phyloP scores from a whole-genome alignment of 768 basidiomycete genomes.

The Suillus spraguei region DNA sequence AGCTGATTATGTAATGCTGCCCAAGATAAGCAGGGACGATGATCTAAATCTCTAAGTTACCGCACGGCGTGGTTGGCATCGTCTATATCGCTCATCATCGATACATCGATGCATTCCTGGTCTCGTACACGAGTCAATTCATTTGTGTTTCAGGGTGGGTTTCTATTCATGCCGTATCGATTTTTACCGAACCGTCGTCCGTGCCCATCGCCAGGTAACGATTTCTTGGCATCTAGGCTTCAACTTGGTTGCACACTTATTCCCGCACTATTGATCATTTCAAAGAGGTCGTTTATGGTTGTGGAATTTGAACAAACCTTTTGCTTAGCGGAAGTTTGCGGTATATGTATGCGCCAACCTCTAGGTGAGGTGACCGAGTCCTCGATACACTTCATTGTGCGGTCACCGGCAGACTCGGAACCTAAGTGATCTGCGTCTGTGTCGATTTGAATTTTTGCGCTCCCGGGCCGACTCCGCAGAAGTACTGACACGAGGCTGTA shows the following conservation, averaged over 20 bases:
- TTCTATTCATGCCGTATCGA: neutral
- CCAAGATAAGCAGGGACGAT: constrained; percentile 9
- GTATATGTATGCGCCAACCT: neutral
- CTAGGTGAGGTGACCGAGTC: neutral
- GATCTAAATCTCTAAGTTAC: neutral
- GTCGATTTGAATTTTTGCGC: neutral
- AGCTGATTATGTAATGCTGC: constrained; percentile 16
- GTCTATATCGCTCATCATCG: neutral
- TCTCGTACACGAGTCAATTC: neutral
- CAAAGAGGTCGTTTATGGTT: neutral
- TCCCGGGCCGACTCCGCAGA: neutral
- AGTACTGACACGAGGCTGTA: neutral
- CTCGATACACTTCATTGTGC: neutral
- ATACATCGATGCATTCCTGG: neutral
- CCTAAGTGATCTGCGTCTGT: neutral
- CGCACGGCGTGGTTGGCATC: neutral
- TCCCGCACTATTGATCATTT: constrained; percentile 1
- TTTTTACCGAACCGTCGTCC: neutral
- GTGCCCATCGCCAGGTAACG: constrained; percentile 1
- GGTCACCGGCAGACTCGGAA: neutral
- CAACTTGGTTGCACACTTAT: neutral
- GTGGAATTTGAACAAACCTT: neutral
- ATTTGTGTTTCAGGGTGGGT: neutral
- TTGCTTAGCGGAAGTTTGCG: neutral
- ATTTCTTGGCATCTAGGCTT: neutral